Base-by-base conservation (phyloP, 2,329 filamentous ascomycete genomes). In the Pseudogymnoascus pannorum region DNA sequence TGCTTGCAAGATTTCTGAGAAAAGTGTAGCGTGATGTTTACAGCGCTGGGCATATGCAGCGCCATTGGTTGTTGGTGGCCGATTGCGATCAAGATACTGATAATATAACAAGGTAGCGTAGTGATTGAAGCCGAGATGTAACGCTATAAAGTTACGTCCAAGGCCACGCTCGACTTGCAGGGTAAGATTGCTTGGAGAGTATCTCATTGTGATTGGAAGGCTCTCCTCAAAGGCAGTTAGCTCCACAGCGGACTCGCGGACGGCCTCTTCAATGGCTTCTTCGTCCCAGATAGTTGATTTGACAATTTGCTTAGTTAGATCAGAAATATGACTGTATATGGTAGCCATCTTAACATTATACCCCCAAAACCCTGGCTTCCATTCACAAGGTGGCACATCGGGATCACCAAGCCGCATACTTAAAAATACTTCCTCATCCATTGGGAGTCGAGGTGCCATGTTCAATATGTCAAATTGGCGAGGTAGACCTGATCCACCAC, bases 101-200 rank as follows among this genome's bases (percentile, higher is more conserved):
- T 74, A 76, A 58, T 72, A 75, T 9, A 76, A 68, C n/a, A 75
- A 62, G 0, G 70, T 73, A 1, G 70, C 65, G 61, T 75, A 76
- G 61, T 76, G 72, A 51, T 75, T 70, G 60, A 69, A 75, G 1
- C 70, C 73, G 0, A 76, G 61, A 59, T 76, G 74, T n/a, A 76
- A 64, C 12, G 72, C 71, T 2, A 76, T 65, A 24, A 76, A 75
- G 0, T 68, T 63, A 0, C 72, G 67, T 6, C 73, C 74, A 0
- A 69, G 64, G 6, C 72, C 70, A 11, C 57, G 60, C 1, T 59
- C 54, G 8, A 61, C 60, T 18, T 75, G 69, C 1, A 36, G 40
- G 4, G 66, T 42, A 6, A 74, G 62, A 33, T 69, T 74, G 20
- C 62, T 16, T 0, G 33, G 26, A 1, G 35, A 14, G 14, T 54